These are phyloP conservation scores for Pichia sp. DNA, from an alignment of 1,139 yeast species.

Conservation along the genomic window DNA sequence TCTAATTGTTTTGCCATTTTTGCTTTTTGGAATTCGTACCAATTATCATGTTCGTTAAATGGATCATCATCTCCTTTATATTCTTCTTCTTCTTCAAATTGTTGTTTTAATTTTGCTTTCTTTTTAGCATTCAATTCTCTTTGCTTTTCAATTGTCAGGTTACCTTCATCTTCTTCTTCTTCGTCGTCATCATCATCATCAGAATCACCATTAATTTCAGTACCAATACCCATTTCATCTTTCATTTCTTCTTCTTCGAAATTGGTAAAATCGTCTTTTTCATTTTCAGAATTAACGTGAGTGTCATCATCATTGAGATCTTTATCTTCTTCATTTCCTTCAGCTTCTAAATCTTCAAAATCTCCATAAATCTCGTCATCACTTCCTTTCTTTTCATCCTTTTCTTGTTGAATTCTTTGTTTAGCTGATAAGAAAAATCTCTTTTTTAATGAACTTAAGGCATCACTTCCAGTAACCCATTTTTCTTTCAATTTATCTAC, in stretches of 20 bases:
- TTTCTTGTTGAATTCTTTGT: constrained; percentile 29
- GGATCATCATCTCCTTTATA: constrained; percentile 50
- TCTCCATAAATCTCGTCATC: constrained; percentile 52
- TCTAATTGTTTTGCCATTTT: constrained; percentile 95
- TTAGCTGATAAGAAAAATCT: constrained; percentile 70
- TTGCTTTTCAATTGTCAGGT: constrained; percentile 54
- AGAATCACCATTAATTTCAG: constrained; percentile 37
- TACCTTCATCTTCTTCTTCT: constrained; percentile 33
- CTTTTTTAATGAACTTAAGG: constrained; percentile 43
- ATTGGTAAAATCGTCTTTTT: constrained; percentile 25
- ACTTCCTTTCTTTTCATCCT: constrained; percentile 32
- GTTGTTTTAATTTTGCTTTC: constrained; percentile 81
- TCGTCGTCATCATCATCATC: constrained; percentile 33
- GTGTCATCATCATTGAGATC: background rate
- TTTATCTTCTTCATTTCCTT: constrained; percentile 26
- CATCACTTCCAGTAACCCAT: constrained; percentile 39
- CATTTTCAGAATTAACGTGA: constrained; percentile 1
- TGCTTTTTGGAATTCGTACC: constrained; percentile 97
- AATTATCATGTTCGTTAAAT: constrained; percentile 77
- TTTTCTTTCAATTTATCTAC: constrained; percentile 46
- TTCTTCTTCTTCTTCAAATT: constrained; percentile 82
- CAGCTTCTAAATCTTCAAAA: constrained; percentile 48
- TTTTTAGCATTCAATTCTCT: constrained; percentile 80
- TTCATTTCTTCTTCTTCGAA: constrained; percentile 27
- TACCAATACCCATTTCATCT: constrained; percentile 28